Evolutionary conservation across 140 eudicot genomes (phyloP).

Genomic region (Bidens hawaiensis): DNA sequence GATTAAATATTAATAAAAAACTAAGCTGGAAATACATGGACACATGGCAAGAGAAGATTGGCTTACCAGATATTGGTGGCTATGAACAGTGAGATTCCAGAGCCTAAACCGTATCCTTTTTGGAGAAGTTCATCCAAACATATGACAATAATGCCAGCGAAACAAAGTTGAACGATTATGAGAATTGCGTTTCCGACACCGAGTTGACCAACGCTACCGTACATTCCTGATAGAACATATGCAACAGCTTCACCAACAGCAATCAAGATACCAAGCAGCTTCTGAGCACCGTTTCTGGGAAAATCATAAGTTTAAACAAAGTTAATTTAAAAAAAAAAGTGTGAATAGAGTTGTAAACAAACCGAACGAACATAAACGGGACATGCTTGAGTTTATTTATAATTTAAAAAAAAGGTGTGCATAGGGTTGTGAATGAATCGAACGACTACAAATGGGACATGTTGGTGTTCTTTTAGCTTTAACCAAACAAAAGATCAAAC

Average conservation of each 20-base stretch:
- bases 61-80: slow-evolving; percentile 87
- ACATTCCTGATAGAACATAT: slow-evolving; percentile 83
- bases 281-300: slow-evolving; percentile 73
- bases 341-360: too few relatives aligned
- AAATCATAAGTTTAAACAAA: neutral
- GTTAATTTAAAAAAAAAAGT: slow-evolving; percentile 54
- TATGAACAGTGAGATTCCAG: slow-evolving; percentile 87
- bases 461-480: too few relatives aligned
- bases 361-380: too few relatives aligned
- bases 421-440: too few relatives aligned
- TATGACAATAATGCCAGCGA: slow-evolving; percentile 78
- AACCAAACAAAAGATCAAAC: too few relatives aligned
- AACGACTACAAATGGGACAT: too few relatives aligned
- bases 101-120: slow-evolving; percentile 91
- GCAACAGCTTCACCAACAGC: slow-evolving; percentile 83
- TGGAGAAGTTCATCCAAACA: slow-evolving; percentile 88
- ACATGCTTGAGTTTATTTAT: too few relatives aligned
- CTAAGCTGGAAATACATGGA: too few relatives aligned
- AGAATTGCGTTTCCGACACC: slow-evolving; percentile 77
- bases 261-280: slow-evolving; percentile 62
- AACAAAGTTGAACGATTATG: slow-evolving; percentile 66
- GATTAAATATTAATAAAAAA: too few relatives aligned
- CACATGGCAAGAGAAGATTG: too few relatives aligned
- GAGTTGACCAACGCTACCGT: slow-evolving; percentile 74
- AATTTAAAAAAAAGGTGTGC: neutral